Evolutionary conservation across 2,329 filamentous ascomycete species (phyloP).

Genomic region (Dendryphion nanum): DNA sequence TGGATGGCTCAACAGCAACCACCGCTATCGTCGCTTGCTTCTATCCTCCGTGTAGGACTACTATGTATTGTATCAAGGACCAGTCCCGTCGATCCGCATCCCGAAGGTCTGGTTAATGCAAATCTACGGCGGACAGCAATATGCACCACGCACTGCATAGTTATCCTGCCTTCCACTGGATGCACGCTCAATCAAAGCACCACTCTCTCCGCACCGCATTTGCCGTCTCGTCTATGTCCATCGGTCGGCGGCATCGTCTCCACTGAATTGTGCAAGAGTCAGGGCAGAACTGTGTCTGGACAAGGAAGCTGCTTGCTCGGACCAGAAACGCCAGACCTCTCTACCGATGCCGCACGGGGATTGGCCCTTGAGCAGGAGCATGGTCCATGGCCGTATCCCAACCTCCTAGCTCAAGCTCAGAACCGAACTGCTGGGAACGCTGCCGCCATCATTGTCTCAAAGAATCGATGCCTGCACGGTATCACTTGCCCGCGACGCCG

Average conservation of each 20-base stretch:
- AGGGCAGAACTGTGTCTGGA: background rate
- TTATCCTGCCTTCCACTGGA: background rate
- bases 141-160: background rate
- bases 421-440: conserved; percentile 17
- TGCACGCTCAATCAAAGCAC: conserved; percentile 1
- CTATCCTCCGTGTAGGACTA: too few relatives aligned
- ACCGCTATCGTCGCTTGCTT: too few relatives aligned
- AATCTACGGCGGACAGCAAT: conserved; percentile 1
- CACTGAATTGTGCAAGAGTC: too few relatives aligned
- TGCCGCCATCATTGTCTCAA: conserved; percentile 4
- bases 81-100: conserved; percentile 4
- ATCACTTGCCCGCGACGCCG: too few relatives aligned
- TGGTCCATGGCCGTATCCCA: conserved; percentile 12
- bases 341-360: conserved; percentile 8
- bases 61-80: too few relatives aligned
- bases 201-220: conserved; percentile 5
- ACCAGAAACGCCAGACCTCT: conserved; percentile 7
- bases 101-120: conserved; percentile 2
- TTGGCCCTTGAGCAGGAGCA: conserved; percentile 15
- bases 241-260: background rate
- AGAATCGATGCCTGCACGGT: background rate
- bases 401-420: conserved; percentile 9
- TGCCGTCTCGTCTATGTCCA: conserved; percentile 4
- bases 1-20: too few relatives aligned
- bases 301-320: too few relatives aligned